Base-by-base conservation (phyloP, 208 protist species). In the Herpetomonas tarakana region DNA sequence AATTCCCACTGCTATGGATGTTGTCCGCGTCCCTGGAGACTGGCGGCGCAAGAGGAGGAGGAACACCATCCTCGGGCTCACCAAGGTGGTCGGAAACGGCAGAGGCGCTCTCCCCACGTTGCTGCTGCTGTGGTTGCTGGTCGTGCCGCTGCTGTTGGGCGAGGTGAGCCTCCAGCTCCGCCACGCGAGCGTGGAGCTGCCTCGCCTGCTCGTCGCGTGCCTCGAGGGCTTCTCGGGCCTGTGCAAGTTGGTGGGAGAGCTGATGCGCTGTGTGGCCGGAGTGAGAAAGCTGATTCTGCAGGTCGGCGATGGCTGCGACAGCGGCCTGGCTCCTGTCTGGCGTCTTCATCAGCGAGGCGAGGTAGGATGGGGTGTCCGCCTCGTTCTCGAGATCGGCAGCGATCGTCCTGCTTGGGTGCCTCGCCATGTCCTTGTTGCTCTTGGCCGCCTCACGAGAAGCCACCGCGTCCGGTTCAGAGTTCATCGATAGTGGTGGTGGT, bases 221-320 rank as follows among this genome's bases (percentile, higher is more conserved):
- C 46, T 49, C 53, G 39, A 52, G 52, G 4, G 27, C 39, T 3
- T 58, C 65, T 27, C 56, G 49, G 11, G 59, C 65, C 6, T 21
- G 7, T 1, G 54, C 26, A 22, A 71, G 58, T 22, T 65, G 60
- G 7, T 51, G 56, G n/a, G 41, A 58, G 21, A 80, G 57, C 25
- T 64, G 54, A 0, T 35, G 35, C 25, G 73, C 56, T 2, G 53
- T 60, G 52, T 59, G 38, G 47, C 49, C 65, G 6, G 69, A 74
- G 11, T 51, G 55, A n/a, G 60, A 44, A 18, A 81, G 71, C 14
- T 71, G 69, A 28, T 68, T 74, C 62, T 88, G 81, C 22, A 88
- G 50, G 25, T 88, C 74, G 11, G 81, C 81, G 27, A 88, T 53
- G 0, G 81, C 81, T 3, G 71, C 68, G 2, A 88, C 81, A 25